These are phyloP conservation scores for Kodamaea laetipori DNA, from an alignment of 805 yeast species.

Conservation along the genomic window DNA sequence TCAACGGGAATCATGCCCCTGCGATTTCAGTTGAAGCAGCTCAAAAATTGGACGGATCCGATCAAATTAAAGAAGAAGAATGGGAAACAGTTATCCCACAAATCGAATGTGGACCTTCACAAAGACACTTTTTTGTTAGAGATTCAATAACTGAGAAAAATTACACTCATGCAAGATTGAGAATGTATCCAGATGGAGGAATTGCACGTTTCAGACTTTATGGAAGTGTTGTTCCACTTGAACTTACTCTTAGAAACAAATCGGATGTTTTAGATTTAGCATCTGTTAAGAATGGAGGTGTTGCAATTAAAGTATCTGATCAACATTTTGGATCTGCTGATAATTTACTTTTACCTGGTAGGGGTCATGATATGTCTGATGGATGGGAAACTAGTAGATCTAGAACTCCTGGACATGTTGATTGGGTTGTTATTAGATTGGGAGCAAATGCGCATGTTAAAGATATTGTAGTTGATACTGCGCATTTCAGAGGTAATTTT, in stretches of 20 bases:
- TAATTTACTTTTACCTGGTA: conserved; percentile 86
- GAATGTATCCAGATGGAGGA: conserved; percentile 98
- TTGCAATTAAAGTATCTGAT: conserved; percentile 79
- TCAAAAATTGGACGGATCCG: conserved; percentile 36
- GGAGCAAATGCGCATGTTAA: conserved; percentile 65
- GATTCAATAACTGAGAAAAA: conserved; percentile 55
- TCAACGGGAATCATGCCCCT: conserved; percentile 96
- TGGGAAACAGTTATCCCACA: conserved; percentile 78
- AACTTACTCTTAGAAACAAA: conserved; percentile 6
- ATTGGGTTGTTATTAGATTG: conserved; percentile 85
- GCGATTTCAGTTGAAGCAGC: conserved; percentile 80
- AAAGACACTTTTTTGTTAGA: conserved; percentile 78
- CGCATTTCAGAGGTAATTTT: conserved; percentile 91
- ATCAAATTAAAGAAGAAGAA: conserved; percentile 29
- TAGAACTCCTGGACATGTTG: conserved; percentile 78
- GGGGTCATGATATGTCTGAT: conserved; percentile 95
- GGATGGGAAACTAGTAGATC: conserved; percentile 98
- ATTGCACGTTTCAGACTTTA: conserved; percentile 91
- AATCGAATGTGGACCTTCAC: conserved; percentile 85
- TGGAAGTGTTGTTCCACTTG: conserved; percentile 73
- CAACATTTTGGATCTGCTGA: conserved; percentile 95
- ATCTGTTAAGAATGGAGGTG: conserved; percentile 83
- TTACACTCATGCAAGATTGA: conserved; percentile 79
- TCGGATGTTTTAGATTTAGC: conserved; percentile 63
- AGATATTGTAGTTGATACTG: conserved; percentile 79